Base-by-base conservation (phyloP, 768 basidiomycete species). In the Mycena galopus region DNA sequence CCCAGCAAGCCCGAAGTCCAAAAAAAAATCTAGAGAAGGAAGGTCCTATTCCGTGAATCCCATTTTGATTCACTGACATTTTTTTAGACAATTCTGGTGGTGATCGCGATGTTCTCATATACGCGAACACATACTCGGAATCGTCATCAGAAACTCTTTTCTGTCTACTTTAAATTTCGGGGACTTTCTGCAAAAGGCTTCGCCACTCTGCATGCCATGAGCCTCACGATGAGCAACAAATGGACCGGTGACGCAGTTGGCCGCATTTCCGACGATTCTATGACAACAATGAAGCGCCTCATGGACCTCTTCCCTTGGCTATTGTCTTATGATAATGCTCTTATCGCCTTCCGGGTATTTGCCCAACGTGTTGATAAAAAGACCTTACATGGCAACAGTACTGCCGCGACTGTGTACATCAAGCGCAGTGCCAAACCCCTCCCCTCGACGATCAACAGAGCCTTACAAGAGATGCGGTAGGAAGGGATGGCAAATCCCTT, bases 301-400 rank as follows among this genome's bases (percentile, higher is more conserved):
- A 82, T 84, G 16, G 59, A 80, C 4, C 17, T 17, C 0, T 78
- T 68, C 69, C 80, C 81, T 1, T 85, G 79, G 78, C n/a, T 79
- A 14, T 66, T 81, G 8, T 78, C 81, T 0, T 78, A 85, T 55
- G 84, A 86, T 74, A 87, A 87, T 64, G 47, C 85, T 16, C 80
- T 83, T 23, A 67, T 85, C 6, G 75, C 81, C 0, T 83, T 86
- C 67, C 75, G 75, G 17, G 78, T 81, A 8, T 86, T 81, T 68
- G 80, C 84, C 0, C 86, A 86, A 56, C 72, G 80, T 0, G 29
- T 85, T 2, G 77, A 85, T 63, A 85, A 86, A 27, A 77, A 83
- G 51, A 70, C 69, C 5, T 74, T 82, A 17, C 83, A 86, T 69
- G 82, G 79, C 11, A 82, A 61, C 73, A 84, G 85, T 85, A 27